phyloP scores from a whole-genome alignment of 495 filamentous ascomycete species.

The Talaromyces thailandensis region DNA sequence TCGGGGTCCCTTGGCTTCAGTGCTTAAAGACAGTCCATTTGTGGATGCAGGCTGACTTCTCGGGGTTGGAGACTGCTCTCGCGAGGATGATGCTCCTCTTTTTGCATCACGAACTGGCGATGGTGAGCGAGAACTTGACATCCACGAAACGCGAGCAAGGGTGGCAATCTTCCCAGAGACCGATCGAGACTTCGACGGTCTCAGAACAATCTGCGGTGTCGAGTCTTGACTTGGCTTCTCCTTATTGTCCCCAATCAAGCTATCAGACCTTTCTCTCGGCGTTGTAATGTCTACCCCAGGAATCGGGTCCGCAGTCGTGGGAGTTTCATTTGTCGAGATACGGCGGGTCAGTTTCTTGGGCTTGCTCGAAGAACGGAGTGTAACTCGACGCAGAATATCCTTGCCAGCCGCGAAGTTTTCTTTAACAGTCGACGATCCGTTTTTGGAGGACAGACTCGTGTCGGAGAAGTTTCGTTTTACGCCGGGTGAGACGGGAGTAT shows the following conservation, averaged over 20 bases:
- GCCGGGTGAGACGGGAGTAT: slow-evolving; percentile 13
- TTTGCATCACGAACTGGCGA: slow-evolving; percentile 41
- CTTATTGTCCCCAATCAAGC: neutral
- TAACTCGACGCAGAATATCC: slow-evolving; percentile 36
- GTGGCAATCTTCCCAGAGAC: slow-evolving; percentile 58
- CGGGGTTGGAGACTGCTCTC: slow-evolving; percentile 26
- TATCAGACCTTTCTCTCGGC: neutral
- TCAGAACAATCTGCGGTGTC: slow-evolving; percentile 3
- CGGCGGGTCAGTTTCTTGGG: slow-evolving; percentile 25
- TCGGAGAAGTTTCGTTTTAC: slow-evolving; percentile 39
- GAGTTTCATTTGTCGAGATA: neutral
- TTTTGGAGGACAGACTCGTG: slow-evolving; percentile 22
- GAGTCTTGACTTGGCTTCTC: neutral
- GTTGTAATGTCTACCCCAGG: neutral
- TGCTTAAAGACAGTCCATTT: slow-evolving; percentile 18
- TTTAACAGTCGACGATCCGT: slow-evolving; percentile 28
- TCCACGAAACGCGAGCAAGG: slow-evolving; percentile 62
- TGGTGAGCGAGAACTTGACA: slow-evolving; percentile 48
- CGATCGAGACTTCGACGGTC: slow-evolving; percentile 36
- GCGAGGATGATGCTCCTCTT: slow-evolving; percentile 26
- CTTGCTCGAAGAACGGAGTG: slow-evolving; percentile 28
- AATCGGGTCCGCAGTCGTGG: neutral
- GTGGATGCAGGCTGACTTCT: slow-evolving; percentile 21
- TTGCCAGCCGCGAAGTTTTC: slow-evolving; percentile 37
- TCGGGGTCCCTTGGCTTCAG: slow-evolving; percentile 8